Percentiles rank a stretch among this genome's conserved stretches.
Conservation (phyloP, 2,329 filamentous ascomycete genomes). For the Exophiala dermatitidis region DNA sequence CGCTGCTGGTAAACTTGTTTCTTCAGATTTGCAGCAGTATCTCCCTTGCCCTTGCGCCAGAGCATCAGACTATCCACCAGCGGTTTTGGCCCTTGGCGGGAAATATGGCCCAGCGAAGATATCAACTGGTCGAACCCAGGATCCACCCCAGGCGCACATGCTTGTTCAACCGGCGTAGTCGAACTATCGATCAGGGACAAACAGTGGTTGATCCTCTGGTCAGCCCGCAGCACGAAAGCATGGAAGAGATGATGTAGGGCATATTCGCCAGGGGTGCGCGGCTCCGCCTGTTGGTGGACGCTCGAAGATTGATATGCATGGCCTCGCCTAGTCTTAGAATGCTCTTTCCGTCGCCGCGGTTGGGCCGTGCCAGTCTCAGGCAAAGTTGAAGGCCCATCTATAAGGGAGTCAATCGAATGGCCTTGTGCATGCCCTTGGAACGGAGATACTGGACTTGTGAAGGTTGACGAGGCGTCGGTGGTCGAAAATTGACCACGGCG, state of each 20-base stretch:
- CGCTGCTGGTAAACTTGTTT: constrained; percentile 29
- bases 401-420: constrained; percentile 33
- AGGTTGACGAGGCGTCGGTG: constrained; percentile 8
- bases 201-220: constrained; percentile 88
- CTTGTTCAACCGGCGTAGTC: constrained; percentile 75
- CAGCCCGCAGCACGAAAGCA: constrained; percentile 92
- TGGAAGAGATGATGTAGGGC: constrained; percentile 94
- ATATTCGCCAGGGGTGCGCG: constrained; percentile 95
- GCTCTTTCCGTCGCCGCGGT: constrained; percentile 48
- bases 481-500: constrained; percentile 19
- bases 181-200: constrained; percentile 71
- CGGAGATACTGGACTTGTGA: constrained; percentile 18
- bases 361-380: constrained; percentile 29
- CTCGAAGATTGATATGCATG: constrained; percentile 70
- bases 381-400: constrained; percentile 33
- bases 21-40: constrained; percentile 66
- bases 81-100: constrained; percentile 86
- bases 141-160: constrained; percentile 86
- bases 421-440: constrained; percentile 24
- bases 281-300: constrained; percentile 57
- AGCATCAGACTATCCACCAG: constrained; percentile 97
- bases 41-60: constrained; percentile 94
- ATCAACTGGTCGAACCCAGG: constrained; percentile 90
- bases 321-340: constrained; percentile 60
- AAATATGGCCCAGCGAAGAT: constrained; percentile 85